Evolutionary conservation across 352 stramenopile genomes (phyloP).

Genomic region (Pythium volutum): DNA sequence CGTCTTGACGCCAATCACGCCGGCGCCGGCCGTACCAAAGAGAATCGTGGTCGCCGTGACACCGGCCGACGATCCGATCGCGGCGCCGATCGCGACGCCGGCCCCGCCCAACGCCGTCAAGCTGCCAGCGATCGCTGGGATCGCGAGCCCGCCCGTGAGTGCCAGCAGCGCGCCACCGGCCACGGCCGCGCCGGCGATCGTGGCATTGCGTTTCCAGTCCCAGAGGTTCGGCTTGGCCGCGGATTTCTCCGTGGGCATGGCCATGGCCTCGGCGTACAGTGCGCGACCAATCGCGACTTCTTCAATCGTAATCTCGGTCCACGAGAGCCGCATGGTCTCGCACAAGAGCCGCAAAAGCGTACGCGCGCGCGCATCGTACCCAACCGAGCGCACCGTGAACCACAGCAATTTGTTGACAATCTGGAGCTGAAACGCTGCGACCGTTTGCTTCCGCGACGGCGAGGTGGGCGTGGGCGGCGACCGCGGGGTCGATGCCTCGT

Average conservation of each 20-base stretch:
- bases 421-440: slow-evolving; percentile 49
- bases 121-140: slow-evolving; percentile 56
- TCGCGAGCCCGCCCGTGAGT: slow-evolving; percentile 63
- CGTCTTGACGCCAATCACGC: slow-evolving; percentile 77
- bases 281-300: slow-evolving; percentile 66
- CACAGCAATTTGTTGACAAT: slow-evolving; percentile 69
- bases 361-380: slow-evolving; percentile 69
- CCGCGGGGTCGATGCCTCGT: background rate
- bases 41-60: slow-evolving; percentile 71
- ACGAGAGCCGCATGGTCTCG: slow-evolving; percentile 49
- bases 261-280: slow-evolving; percentile 67
- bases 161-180: slow-evolving; percentile 69
- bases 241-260: slow-evolving; percentile 68
- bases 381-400: slow-evolving; percentile 74
- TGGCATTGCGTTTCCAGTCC: slow-evolving; percentile 80
- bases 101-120: slow-evolving; percentile 60
- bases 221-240: slow-evolving; percentile 50
- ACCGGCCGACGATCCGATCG: slow-evolving; percentile 44
- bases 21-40: slow-evolving; percentile 77
- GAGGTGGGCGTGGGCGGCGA: slow-evolving; percentile 7
- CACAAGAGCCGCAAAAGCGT: slow-evolving; percentile 53
- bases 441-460: slow-evolving; percentile 17
- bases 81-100: slow-evolving; percentile 60
- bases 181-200: slow-evolving; percentile 67
- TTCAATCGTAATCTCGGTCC: slow-evolving; percentile 58